phyloP scores from a whole-genome alignment of 495 filamentous ascomycete genomes.

The Penicillium goetzii region DNA sequence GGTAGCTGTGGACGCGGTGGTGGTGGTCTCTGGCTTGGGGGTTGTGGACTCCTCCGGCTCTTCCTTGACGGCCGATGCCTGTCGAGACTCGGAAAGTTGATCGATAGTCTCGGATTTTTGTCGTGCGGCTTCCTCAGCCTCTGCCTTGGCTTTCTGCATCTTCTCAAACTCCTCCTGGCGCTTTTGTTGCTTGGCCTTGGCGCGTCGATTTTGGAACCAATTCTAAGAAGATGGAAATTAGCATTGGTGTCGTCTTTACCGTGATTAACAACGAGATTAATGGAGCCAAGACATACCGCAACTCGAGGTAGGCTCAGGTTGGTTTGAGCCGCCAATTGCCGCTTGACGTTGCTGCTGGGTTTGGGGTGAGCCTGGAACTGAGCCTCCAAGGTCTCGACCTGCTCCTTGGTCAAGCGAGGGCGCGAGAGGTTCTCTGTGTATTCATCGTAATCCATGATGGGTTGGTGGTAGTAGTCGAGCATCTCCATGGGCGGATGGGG shows the following conservation, averaged over 20 bases:
- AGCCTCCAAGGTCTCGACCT: constrained; percentile 74
- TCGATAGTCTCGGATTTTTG: constrained; percentile 38
- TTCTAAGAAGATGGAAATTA: constrained; percentile 57
- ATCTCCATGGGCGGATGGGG: constrained; percentile 49
- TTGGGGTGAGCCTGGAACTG: constrained; percentile 78
- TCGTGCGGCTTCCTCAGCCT: constrained; percentile 47
- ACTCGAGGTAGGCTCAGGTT: constrained; percentile 75
- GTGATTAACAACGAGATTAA: not conserved
- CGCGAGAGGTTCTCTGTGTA: constrained; percentile 56
- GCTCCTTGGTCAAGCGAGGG: constrained; percentile 78
- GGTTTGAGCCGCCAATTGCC: constrained; percentile 70
- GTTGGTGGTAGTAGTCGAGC: constrained; percentile 53
- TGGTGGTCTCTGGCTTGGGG: constrained; percentile 36
- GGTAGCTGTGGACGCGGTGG: constrained; percentile 15
- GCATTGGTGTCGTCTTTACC: not conserved
- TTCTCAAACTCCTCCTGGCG: constrained; percentile 67
- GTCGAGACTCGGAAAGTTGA: constrained; percentile 29
- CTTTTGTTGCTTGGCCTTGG: constrained; percentile 78
- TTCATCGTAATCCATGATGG: constrained; percentile 55
- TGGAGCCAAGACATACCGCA: constrained; percentile 59
- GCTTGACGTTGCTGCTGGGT: constrained; percentile 76
- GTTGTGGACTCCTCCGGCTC: constrained; percentile 37
- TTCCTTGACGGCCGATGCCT: constrained; percentile 32
- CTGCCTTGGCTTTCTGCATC: constrained; percentile 58
- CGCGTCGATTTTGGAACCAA: constrained; percentile 89